These are phyloP conservation scores for Chlamydomonas sp. DNA, from an alignment of 139 green algal species.

Conservation along the genomic window DNA sequence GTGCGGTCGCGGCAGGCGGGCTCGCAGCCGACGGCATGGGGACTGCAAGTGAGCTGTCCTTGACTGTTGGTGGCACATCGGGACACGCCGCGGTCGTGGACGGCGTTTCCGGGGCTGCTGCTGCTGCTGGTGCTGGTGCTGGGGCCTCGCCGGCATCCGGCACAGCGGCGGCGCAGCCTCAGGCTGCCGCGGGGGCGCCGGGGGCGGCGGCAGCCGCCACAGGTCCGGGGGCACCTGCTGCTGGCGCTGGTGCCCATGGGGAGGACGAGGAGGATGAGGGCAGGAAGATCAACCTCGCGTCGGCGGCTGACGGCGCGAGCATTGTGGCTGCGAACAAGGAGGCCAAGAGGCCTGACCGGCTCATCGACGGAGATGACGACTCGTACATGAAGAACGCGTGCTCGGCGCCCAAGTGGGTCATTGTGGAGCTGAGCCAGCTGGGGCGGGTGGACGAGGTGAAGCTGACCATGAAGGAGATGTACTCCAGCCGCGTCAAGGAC, in stretches of 20 bases:
- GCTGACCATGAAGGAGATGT: slow-evolving; percentile 87
- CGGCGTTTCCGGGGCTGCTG: too few relatives aligned
- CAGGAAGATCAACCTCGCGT: slow-evolving; percentile 54
- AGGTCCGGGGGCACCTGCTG: neutral
- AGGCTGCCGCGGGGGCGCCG: neutral
- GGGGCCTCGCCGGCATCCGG: too few relatives aligned
- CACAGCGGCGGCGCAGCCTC: neutral
- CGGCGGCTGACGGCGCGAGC: slow-evolving; percentile 69
- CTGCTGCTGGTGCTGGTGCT: too few relatives aligned
- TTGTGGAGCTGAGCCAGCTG: slow-evolving; percentile 84
- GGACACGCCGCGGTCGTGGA: too few relatives aligned
- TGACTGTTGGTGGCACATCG: too few relatives aligned
- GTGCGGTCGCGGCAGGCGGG: too few relatives aligned
- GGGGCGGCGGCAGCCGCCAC: neutral
- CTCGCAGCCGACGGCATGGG: too few relatives aligned
- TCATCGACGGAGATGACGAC: slow-evolving; percentile 86
- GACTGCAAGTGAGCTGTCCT: too few relatives aligned
- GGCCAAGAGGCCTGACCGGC: slow-evolving; percentile 66
- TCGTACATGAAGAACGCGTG: slow-evolving; percentile 90
- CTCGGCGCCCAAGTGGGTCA: slow-evolving; percentile 79
- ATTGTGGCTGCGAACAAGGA: slow-evolving; percentile 85
- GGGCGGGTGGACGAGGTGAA: slow-evolving; percentile 66
- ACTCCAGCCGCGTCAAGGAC: slow-evolving; percentile 64
- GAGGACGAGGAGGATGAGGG: slow-evolving; percentile 42
- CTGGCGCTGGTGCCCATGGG: too few relatives aligned